These are phyloP conservation scores for Pelagophyceae sp. DNA, from an alignment of 352 stramenopile genomes.

Conservation along the genomic window DNA sequence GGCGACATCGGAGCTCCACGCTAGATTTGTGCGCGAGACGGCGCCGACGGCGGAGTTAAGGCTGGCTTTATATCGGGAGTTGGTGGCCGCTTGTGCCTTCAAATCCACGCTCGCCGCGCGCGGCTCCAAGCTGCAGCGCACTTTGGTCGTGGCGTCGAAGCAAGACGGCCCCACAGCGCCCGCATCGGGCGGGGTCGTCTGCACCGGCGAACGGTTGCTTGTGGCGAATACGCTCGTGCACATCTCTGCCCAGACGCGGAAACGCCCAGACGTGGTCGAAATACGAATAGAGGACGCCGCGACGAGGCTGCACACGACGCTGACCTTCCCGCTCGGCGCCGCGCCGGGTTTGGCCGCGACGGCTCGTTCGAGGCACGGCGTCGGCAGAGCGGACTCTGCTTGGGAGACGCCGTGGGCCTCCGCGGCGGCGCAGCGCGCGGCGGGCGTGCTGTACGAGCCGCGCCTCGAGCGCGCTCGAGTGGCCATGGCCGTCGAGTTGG, in stretches of 20 bases:
- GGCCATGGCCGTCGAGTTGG: slow-evolving; percentile 18
- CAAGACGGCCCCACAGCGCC: too few species aligned
- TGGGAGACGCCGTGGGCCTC: slow-evolving; percentile 12
- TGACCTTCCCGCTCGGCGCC: slow-evolving; percentile 3
- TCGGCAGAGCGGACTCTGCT: neutral
- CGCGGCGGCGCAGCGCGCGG: neutral
- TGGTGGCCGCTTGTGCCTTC: slow-evolving; percentile 12
- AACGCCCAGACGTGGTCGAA: neutral
- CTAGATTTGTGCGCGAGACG: neutral
- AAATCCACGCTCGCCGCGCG: neutral
- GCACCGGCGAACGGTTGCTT: neutral
- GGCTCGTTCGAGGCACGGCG: neutral
- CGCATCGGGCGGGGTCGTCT: neutral
- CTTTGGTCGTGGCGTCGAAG: neutral
- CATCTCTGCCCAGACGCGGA: neutral
- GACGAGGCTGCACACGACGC: neutral
- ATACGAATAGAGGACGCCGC: neutral
- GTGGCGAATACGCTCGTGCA: neutral
- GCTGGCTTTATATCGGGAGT: neutral
- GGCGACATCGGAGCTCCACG: slow-evolving; percentile 9
- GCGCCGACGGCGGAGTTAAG: neutral
- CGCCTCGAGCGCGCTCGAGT: neutral
- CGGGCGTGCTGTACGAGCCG: neutral
- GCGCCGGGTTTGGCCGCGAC: neutral
- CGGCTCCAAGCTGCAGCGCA: neutral